Evolutionary conservation across 441 rosid species (phyloP), one percentile per base, ranked within the genome.

Genomic region (Erodium chrysanthum): DNA sequence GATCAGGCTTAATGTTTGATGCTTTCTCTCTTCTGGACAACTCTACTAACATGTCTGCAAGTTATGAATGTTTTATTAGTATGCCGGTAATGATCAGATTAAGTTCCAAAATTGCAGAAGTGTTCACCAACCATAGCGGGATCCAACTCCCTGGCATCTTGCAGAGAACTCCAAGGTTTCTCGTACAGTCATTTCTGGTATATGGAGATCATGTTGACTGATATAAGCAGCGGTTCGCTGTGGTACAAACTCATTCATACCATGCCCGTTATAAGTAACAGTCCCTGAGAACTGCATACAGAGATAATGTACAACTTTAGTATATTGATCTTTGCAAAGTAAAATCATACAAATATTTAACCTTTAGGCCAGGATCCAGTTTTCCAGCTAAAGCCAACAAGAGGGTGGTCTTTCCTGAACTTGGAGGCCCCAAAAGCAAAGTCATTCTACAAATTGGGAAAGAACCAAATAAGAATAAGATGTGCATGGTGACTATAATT

Each of bases 131-230:
- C 89, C 85, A 31, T 72, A 81, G 65, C 86, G 85, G 4, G 74
- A 58, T 68, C 89, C 89, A 9, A 85, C 89, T 18, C 89, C 89
- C 72, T 85, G 89, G 78, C 84, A 83, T 54, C 86, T 81, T 27
- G 85, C 89, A 2, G 89, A 80, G 46, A 78, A 85, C 35, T 82
- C 80, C 69, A 86, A 80, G 61, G 88, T 82, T 70, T 86, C 90
- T 0, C 85, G 73, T 7, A 86, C 88, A 29, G 89, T 85, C 89
- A 85, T 81, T 74, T 85, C 89, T 35, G 82, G 82, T 5, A 83
- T 80, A 52, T 85, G 89, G 54, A 79, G 68, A 78, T 85, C 89
- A 71, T 83, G 68, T 76, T 85, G 89, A 25, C 87, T 77, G 4
- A 83, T 81, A 75, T 86, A 27, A 27, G 29, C 29, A 27, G 29